Percentiles rank a stretch among this genome's conserved stretches.
phyloP scores from a whole-genome alignment of 805 yeast genomes.

The Candida cerambycidarum region DNA sequence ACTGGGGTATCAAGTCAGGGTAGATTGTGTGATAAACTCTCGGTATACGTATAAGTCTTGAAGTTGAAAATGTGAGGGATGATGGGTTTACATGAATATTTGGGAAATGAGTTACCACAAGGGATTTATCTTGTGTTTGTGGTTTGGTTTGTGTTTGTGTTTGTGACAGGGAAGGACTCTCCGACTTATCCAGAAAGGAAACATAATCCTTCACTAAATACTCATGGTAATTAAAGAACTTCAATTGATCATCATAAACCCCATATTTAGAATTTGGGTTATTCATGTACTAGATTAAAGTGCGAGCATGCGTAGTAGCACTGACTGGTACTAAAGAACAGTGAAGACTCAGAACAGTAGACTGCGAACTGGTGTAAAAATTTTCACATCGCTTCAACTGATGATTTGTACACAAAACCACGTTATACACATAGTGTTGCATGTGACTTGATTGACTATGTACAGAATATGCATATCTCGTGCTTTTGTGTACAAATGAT shows the following conservation, averaged over 20 bases:
- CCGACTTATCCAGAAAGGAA: too few species aligned
- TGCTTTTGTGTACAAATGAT: too few species aligned
- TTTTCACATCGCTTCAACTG: too few species aligned
- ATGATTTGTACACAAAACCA: too few species aligned
- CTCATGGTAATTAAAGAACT: constrained; percentile 71
- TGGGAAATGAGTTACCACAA: constrained; percentile 68
- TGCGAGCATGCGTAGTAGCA: too few species aligned
- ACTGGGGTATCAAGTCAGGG: constrained; percentile 51
- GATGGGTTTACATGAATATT: constrained; percentile 44
- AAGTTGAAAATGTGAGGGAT: constrained; percentile 28
- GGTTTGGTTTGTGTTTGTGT: background rate
- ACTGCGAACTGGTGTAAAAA: too few species aligned
- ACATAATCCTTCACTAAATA: constrained; percentile 38
- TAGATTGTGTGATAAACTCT: constrained; percentile 38
- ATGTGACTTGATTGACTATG: too few species aligned
- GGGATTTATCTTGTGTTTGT: constrained; percentile 16
- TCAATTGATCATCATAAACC: constrained; percentile 11
- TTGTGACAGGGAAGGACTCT: constrained; percentile 13
- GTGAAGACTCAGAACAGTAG: too few species aligned
- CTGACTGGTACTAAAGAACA: too few species aligned
- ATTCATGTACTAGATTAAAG: constrained; percentile 18
- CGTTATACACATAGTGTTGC: too few species aligned
- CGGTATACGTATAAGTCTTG: constrained; percentile 69
- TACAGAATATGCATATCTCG: too few species aligned
- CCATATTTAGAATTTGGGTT: constrained; percentile 22